phyloP scores from a whole-genome alignment of 1,139 yeast genomes.

The Yamadazyma diddensiae region DNA sequence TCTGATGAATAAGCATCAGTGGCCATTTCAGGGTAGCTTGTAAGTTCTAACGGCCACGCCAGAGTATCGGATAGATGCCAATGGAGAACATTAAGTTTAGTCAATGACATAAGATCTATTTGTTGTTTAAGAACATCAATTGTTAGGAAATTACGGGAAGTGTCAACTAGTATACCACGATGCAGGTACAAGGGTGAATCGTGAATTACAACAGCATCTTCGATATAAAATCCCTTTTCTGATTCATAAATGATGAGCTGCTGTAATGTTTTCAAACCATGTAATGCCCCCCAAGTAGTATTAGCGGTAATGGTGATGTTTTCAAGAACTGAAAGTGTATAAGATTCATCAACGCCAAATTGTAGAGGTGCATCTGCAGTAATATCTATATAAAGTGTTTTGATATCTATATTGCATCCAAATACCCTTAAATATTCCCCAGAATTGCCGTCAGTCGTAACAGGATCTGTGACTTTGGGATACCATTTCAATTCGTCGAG shows the following conservation, averaged over 20 bases:
- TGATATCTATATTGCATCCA: too few relatives aligned
- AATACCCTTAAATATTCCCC: too few relatives aligned
- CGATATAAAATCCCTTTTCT: conserved; percentile 22
- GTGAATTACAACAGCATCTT: conserved; percentile 30
- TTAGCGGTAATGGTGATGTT: conserved; percentile 26
- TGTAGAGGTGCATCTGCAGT: conserved; percentile 2
- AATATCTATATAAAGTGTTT: not conserved
- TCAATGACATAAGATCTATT: conserved; percentile 41
- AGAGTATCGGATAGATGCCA: conserved; percentile 48
- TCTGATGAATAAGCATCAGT: conserved; percentile 39
- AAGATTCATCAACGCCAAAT: conserved; percentile 35
- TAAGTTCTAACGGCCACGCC: conserved; percentile 44
- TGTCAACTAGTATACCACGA: conserved; percentile 45
- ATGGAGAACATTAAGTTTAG: conserved; percentile 44
- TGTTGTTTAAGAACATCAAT: conserved; percentile 31
- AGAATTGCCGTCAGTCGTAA: not conserved
- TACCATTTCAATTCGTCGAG: conserved; percentile 22
- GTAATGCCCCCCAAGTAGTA: conserved; percentile 47
- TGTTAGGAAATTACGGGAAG: conserved; percentile 40
- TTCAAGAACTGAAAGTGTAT: conserved; percentile 21
- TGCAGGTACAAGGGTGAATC: conserved; percentile 44
- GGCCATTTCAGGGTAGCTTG: conserved; percentile 38
- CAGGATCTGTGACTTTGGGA: conserved; percentile 17
- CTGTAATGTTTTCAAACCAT: conserved; percentile 43
- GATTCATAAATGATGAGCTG: conserved; percentile 34